These are phyloP conservation scores for Viola odorata DNA, from an alignment of 345 rosid species.

Conservation along the genomic window DNA sequence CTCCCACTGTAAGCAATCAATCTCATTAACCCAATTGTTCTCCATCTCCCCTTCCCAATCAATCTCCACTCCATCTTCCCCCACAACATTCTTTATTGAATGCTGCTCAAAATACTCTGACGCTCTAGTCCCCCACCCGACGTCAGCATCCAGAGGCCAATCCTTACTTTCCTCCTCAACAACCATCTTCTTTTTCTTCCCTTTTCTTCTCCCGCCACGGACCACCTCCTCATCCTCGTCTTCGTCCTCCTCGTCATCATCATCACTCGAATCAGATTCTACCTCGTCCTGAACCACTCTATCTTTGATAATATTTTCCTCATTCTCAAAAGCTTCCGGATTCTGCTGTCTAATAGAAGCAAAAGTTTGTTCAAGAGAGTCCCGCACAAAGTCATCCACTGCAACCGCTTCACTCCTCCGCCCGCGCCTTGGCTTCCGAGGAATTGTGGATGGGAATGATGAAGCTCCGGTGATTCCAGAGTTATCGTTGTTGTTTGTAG, in stretches of 20 bases:
- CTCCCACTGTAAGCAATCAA: slow-evolving; percentile 90
- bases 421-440: slow-evolving; percentile 62
- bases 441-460: slow-evolving; percentile 38
- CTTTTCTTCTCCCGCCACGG: slow-evolving; percentile 13
- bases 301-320: slow-evolving; percentile 45
- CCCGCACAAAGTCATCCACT: slow-evolving; percentile 75
- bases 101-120: slow-evolving; percentile 87
- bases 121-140: slow-evolving; percentile 92
- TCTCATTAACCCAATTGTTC: slow-evolving; percentile 79
- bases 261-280: slow-evolving; percentile 29
- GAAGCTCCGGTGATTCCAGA: background rate
- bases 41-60: slow-evolving; percentile 94
- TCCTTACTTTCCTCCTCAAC: slow-evolving; percentile 74
- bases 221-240: slow-evolving; percentile 7
- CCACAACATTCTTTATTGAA: slow-evolving; percentile 68
- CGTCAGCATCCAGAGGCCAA: slow-evolving; percentile 94
- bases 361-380: slow-evolving; percentile 57
- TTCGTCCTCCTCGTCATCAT: slow-evolving; percentile 15
- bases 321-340: slow-evolving; percentile 45
- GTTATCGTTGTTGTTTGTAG: slow-evolving; percentile 19
- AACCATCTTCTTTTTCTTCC: slow-evolving; percentile 42
- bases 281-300: slow-evolving; percentile 20
- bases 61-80: slow-evolving; percentile 72
- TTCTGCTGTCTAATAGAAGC: slow-evolving; percentile 51
- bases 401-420: slow-evolving; percentile 76